Evolutionary conservation across 2,329 filamentous ascomycete genomes (phyloP), one percentile per base, ranked within the genome.

Genomic region (Alternaria solani): DNA sequence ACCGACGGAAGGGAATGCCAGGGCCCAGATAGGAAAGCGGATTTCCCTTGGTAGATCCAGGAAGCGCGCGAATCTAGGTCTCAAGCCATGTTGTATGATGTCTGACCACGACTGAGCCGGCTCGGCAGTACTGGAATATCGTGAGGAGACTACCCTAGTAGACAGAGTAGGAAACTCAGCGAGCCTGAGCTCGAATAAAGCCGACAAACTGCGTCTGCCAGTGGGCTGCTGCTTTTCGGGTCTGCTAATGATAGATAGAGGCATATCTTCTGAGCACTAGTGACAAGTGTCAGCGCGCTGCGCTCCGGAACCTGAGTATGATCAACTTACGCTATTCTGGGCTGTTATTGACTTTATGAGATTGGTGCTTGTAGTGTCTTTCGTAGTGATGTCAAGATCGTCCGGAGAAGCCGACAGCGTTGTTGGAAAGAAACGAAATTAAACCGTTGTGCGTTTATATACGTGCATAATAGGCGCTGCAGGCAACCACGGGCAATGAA

Each of bases 311-410:
- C 38, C n/a, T 3, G 0, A 39, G 0, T 4, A 5, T 11, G 38
- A 39, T 8, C 8, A 18, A 11, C 38, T 20, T 39, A 39, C n/a
- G n/a, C 7, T 39, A 2, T 8, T 7, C 4, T 18, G 9, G 1
- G n/a, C 4, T 18, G 9, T 0, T 20, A 3, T 39, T n/a, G 0
- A 4, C n/a, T 4, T 7, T 1, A 8, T 5, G 0, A 39, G 38
- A 20, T 20, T 2, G 7, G n/a, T 39, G 38, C 1, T 5, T 39
- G 4, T 4, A 9, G 2, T 8, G 8, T 18, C 38, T 39, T 18
- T 39, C 0, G n/a, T 0, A 5, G 8, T 20, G 4, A 4, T 12
- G 5, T 11, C 3, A 11, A 20, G 38, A 39, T 18, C 8, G n/a
- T 20, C n/a, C 5, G n/a, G 38, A 12, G n/a, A 20, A 3, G n/a